Evolutionary conservation across 225 moss, liverwort and hornwort species (phyloP).

Genomic region (Sphagnum tenellum): DNA sequence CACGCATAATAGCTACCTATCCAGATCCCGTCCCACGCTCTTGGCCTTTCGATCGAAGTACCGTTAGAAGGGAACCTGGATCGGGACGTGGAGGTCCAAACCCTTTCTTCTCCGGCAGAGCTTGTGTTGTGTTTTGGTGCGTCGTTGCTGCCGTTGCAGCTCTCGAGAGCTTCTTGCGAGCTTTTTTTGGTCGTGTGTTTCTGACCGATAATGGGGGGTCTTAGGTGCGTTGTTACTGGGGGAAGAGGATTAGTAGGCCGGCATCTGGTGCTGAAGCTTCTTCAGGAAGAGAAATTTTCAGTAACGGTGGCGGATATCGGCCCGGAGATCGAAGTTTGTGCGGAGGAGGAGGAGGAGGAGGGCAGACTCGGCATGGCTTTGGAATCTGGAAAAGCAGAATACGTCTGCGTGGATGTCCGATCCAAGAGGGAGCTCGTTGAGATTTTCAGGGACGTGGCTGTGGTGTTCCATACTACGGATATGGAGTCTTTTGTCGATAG

Average conservation of each 20-base stretch:
- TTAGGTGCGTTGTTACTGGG: slow-evolving; percentile 71
- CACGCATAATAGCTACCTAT: too few species aligned
- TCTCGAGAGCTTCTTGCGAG: too few species aligned
- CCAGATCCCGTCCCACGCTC: too few species aligned
- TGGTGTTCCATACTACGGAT: slow-evolving; percentile 92
- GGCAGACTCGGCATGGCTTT: slow-evolving; percentile 44
- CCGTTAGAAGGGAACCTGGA: too few species aligned
- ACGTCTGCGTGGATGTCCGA: slow-evolving; percentile 59
- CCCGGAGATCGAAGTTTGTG: slow-evolving; percentile 40
- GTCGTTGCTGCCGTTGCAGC: too few species aligned
- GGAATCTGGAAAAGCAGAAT: slow-evolving; percentile 35
- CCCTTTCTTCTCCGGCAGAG: too few species aligned
- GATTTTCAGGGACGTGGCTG: slow-evolving; percentile 47
- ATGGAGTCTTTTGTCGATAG: slow-evolving; percentile 61
- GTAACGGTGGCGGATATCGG: slow-evolving; percentile 76
- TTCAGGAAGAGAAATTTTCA: slow-evolving; percentile 46
- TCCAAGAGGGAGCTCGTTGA: slow-evolving; percentile 39
- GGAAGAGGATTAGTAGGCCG: slow-evolving; percentile 77
- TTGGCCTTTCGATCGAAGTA: too few species aligned
- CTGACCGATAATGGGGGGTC: slow-evolving; percentile 24
- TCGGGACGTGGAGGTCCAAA: too few species aligned
- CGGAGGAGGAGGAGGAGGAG: slow-evolving; percentile 66
- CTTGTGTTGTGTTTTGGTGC: too few species aligned
- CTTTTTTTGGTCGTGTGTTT: too few species aligned
- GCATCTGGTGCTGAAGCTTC: slow-evolving; percentile 59